A percentile compares a stretch with the other conserved stretches of the same genome.
Conservation (phyloP, 345 rosid genomes). For the Luvunga scandens region DNA sequence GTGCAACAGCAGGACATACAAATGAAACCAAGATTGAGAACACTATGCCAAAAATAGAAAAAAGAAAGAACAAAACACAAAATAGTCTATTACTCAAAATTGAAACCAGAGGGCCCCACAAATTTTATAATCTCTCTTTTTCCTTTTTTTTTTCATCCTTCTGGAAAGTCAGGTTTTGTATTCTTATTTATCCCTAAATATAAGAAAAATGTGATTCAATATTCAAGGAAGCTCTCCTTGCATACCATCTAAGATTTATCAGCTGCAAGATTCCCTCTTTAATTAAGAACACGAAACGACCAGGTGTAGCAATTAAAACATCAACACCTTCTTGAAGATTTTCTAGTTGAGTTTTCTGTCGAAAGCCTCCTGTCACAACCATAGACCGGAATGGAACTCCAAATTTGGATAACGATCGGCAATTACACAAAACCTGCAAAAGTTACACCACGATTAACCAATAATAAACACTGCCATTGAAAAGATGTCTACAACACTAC, state of each 20-base stretch:
- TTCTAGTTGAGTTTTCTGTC: slow-evolving; percentile 84
- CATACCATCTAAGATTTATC: slow-evolving; percentile 70
- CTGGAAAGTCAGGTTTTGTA: no score
- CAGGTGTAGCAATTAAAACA: slow-evolving; percentile 91
- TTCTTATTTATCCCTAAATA: neutral
- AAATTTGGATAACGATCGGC: slow-evolving; percentile 70
- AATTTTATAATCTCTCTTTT: neutral
- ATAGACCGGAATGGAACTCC: slow-evolving; percentile 93
- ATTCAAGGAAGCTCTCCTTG: slow-evolving; percentile 3
- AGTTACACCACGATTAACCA: slow-evolving; percentile 25
- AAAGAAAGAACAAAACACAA: neutral
- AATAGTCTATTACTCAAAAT: neutral
- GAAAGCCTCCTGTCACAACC: slow-evolving; percentile 90
- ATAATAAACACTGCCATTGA: slow-evolving; percentile 8
- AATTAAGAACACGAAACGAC: slow-evolving; percentile 81
- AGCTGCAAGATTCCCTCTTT: slow-evolving; percentile 68
- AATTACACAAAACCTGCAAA: slow-evolving; percentile 76
- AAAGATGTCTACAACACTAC: slow-evolving; percentile 5
- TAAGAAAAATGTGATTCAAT: slow-evolving; percentile 3
- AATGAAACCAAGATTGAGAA: neutral
- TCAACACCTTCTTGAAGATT: slow-evolving; percentile 75
- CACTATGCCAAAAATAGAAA: neutral
- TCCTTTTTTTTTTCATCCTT: no score
- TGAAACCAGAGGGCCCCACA: neutral
- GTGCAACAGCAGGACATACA: no score